Base-by-base conservation (phyloP, 768 basidiomycete genomes). In the Roridomyces roridus region DNA sequence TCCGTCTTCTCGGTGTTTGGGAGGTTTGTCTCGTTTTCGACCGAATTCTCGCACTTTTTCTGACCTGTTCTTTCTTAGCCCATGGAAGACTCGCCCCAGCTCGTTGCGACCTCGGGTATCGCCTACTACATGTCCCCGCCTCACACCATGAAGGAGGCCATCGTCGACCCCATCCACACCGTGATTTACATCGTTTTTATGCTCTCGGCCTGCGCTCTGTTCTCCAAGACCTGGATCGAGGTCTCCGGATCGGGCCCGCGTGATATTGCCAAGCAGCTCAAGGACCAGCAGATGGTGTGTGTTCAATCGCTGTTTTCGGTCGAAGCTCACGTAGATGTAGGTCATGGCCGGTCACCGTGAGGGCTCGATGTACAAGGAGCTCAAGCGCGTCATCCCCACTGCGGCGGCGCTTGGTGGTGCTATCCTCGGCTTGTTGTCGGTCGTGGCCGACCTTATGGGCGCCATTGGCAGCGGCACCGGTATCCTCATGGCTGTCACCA, bases 211-310 rank as follows among this genome's bases (percentile, higher is more conserved):
- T 98, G 96, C 70, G 96, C 97, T 14, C 81, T 98, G 63, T 99
- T 98, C 81, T 96, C 93, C 69, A 98, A 98, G 84, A 98, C 96
- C 1, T 99, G 97, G 96, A 98, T 99, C 62, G 96, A 98, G 67
- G 94, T 98, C 29, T 98, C 95, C 2, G 96, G 97, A 15, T 91
- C 89, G 51, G 94, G 97, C 18, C 97, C 96, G 11, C 78, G 97
- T 42, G 96, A 99, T 66, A 88, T 99, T 52, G 97, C 97, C 25
- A 96, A 95, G 74, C 96, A 98, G 70, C 86, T 98, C 69, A 98
- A 98, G 79, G 97, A 98, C 64, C 96, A 98, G 73, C 91, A 93
- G 65, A 95, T 98, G 91, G 96, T 89, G 34, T n/a, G 74, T 7
- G 6, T 45, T 25, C n/a, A 5, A 29, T 28, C 10, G 45, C 9